These are phyloP conservation scores for Neoboletus magnificus DNA, from an alignment of 768 basidiomycete genomes.

Conservation along the genomic window DNA sequence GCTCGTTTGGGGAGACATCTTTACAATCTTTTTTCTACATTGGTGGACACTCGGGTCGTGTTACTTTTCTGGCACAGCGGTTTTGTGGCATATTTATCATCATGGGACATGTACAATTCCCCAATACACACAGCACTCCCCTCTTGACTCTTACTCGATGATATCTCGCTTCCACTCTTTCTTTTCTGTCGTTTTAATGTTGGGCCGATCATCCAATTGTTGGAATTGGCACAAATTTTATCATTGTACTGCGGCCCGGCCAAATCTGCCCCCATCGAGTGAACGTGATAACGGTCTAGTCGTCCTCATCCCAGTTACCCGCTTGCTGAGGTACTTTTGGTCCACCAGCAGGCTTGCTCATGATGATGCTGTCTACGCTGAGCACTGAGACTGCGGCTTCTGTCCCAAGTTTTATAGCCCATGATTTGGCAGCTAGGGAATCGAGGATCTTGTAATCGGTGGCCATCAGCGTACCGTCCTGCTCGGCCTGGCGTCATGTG, in stretches of 20 bases:
- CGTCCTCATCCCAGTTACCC: constrained; percentile 79
- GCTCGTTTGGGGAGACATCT: constrained; percentile 3
- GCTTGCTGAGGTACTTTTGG: constrained; percentile 86
- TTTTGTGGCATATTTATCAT: constrained; percentile 29
- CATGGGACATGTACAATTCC: constrained; percentile 33
- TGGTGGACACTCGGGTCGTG: constrained; percentile 26
- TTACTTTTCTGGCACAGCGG: constrained; percentile 17
- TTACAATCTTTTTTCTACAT: constrained; percentile 5
- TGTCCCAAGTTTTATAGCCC: constrained; percentile 88
- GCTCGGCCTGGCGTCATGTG: constrained; percentile 53
- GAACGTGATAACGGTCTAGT: constrained; percentile 34
- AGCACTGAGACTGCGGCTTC: constrained; percentile 90
- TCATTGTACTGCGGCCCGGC: constrained; percentile 28
- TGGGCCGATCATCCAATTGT: constrained; percentile 15
- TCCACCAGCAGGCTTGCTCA: constrained; percentile 90
- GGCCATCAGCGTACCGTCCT: constrained; percentile 70
- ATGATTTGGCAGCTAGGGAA: constrained; percentile 84
- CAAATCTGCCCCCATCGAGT: constrained; percentile 9
- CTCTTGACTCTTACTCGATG: constrained; percentile 9
- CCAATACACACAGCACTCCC: constrained; percentile 8
- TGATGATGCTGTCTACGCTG: constrained; percentile 96
- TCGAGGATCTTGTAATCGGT: constrained; percentile 71
- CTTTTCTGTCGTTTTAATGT: background rate
- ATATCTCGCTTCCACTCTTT: background rate
- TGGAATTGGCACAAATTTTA: constrained; percentile 23